These are phyloP conservation scores for Symbiodinium natans DNA, from an alignment of 73 alveolate genomes.

Conservation along the genomic window DNA sequence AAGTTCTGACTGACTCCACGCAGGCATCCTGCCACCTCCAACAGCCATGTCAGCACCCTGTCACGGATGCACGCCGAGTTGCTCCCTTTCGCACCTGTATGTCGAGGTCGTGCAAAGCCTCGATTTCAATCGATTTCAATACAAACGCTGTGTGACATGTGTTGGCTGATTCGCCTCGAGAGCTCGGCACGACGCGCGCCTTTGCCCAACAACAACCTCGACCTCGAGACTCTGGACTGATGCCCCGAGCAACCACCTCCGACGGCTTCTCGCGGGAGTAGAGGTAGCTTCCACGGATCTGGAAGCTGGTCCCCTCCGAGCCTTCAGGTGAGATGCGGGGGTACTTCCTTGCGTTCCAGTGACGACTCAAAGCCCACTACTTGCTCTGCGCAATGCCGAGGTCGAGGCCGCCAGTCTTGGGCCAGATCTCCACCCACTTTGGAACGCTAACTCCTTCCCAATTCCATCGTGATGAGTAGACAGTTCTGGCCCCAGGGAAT, in stretches of 20 bases:
- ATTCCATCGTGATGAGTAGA: background rate
- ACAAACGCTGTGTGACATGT: background rate
- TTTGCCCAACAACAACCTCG: too few species aligned
- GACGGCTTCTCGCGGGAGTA: background rate
- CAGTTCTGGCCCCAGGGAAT: too few species aligned
- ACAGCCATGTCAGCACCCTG: too few species aligned
- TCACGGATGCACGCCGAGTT: too few species aligned
- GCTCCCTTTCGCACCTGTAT: slow-evolving; percentile 58
- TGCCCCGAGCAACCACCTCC: background rate
- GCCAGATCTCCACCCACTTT: slow-evolving; percentile 79
- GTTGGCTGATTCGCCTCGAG: background rate
- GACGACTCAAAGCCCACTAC: too few species aligned
- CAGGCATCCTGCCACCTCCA: too few species aligned
- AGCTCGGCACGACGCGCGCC: too few species aligned
- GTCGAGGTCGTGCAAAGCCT: slow-evolving; percentile 55
- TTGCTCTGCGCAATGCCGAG: background rate
- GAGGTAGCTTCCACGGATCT: background rate
- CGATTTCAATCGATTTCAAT: background rate
- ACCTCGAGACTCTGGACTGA: too few species aligned
- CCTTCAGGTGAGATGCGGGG: too few species aligned
- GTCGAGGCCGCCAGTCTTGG: background rate
- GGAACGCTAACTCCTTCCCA: slow-evolving; percentile 54
- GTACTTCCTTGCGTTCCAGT: too few species aligned
- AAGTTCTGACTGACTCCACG: too few species aligned
- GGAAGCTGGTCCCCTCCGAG: too few species aligned